Evolutionary conservation across 495 filamentous ascomycete genomes (phyloP), one percentile per base, ranked within the genome.

Genomic region (Durotheca rogersii): DNA sequence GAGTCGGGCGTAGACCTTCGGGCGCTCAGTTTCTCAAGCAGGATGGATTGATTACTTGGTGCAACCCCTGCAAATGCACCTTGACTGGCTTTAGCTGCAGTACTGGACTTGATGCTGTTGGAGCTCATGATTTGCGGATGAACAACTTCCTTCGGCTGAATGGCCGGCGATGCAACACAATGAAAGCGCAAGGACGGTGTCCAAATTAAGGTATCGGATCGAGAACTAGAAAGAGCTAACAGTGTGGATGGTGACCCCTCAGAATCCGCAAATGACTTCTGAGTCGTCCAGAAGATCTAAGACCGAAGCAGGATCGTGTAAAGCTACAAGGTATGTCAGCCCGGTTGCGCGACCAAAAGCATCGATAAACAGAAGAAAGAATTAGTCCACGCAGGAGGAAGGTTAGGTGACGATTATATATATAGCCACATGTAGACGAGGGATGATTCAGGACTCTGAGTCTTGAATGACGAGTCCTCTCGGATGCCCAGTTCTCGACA

Each of bases 1-100:
- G 90, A 95, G 61, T 95, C 91, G 11, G 91, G 91, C 4, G 91
- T 95, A 12, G 89, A 89, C 33, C 62, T 57, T 45, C 86, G 84
- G 55, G 87, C 82, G 55, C 87, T 84, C 42, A 84, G 72, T 64
- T 87, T 90, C 47, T 93, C 89, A 14, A 87, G 75, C 38, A 87
- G 72, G 18, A 86, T 72, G 20, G 81, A 76, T 29, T 80, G 79
- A 51, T 75, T 85, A 58, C 58, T 76, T 20, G 75, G 71, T 30
- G 69, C 63, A 39, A 61, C 67, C 32, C 56, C 52, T 11, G 71
- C 46, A 19, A 70, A 67, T 33, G 39, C 58, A 40, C 66, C 59
- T 51, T 72, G 72, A 42, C 71, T 65, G 19, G 65, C 45, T 61
- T 74, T 79, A 15, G 66, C 49, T 38, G 65, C 54, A 51, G 63